Evolutionary conservation across 441 rosid species (phyloP).

Genomic region (Corymbia calophylla): DNA sequence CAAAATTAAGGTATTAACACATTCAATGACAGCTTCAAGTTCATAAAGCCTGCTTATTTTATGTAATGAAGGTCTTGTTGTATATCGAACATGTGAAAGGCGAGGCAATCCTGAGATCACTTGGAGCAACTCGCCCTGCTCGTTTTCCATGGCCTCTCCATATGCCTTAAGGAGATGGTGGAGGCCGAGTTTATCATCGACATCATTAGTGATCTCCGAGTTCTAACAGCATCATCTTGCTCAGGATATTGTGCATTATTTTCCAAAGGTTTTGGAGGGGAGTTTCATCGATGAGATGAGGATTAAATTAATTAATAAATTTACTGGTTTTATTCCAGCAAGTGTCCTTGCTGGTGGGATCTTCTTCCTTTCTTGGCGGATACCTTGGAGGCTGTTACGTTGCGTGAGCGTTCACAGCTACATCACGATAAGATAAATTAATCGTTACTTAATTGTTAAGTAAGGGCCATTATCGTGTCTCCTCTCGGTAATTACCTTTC

Average conservation of each 20-base stretch:
- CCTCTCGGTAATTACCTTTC: neutral
- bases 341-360: constrained; percentile 17
- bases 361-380: constrained; percentile 20
- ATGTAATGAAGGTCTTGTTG: too few relatives aligned
- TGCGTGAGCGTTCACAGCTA: neutral
- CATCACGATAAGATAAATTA: neutral
- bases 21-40: too few relatives aligned
- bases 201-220: constrained; percentile 13
- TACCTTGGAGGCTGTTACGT: constrained; percentile 1
- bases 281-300: constrained; percentile 1
- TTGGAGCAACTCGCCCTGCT: constrained; percentile 7
- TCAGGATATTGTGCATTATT: neutral
- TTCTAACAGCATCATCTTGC: constrained; percentile 21
- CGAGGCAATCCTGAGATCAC: neutral
- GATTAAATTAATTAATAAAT: neutral
- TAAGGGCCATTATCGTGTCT: neutral
- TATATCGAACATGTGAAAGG: too few relatives aligned
- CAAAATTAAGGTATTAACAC: neutral
- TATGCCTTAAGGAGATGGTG: constrained; percentile 16
- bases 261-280: neutral
- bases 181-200: neutral
- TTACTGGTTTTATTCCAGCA: constrained; percentile 15
- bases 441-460: neutral
- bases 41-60: too few relatives aligned
- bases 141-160: constrained; percentile 16